Conservation (phyloP, 805 yeast genomes). For the Zygosaccharomyces pseudorouxii region DNA sequence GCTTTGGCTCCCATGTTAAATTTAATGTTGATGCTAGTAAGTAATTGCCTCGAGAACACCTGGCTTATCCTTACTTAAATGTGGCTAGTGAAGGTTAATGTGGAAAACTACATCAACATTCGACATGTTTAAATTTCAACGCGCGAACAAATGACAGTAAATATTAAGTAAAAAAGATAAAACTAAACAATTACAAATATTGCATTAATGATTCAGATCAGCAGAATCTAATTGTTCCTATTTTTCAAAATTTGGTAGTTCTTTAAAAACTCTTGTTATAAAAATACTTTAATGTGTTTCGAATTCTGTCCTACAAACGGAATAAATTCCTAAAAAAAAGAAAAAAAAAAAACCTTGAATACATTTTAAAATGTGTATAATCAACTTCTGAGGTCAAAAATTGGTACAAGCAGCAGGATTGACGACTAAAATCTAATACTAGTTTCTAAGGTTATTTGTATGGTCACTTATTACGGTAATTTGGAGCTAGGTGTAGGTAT, state of each 20-base stretch:
- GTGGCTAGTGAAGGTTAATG: neutral
- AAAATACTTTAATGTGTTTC: no score
- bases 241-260: neutral
- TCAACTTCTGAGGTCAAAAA: no score
- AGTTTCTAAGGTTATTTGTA: no score
- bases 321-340: no score
- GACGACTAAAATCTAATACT: no score
- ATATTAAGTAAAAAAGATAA: neutral
- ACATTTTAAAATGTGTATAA: no score
- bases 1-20: conserved; percentile 85
- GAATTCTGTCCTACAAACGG: no score
- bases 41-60: neutral
- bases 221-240: neutral
- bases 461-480: neutral
- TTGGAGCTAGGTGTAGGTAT: neutral
- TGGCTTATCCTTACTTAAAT: neutral
- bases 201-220: neutral
- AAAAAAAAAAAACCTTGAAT: no score
- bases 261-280: no score
- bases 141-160: neutral
- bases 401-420: no score
- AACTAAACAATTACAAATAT: neutral
- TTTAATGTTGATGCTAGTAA: neutral
- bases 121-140: neutral
- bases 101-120: neutral